Base-by-base conservation (phyloP, 208 protist species). In the Wallacemonas sp. region DNA sequence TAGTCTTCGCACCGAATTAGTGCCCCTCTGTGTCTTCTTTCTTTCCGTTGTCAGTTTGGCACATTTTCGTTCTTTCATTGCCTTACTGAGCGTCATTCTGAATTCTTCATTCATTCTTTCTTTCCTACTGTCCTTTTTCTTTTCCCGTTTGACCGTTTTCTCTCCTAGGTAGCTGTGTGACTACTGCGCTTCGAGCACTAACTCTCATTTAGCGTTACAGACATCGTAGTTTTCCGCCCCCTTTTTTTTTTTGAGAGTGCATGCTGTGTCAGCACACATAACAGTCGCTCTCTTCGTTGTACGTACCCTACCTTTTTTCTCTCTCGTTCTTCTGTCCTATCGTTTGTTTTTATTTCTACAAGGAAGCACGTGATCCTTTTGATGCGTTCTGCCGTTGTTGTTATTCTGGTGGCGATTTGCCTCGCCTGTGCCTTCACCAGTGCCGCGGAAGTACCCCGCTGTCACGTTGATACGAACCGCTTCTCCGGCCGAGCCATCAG, bases 381-480 rank as follows among this genome's bases (percentile, higher is more conserved):
- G 54, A 17, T 31, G 60, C 11, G 3, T 38, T 4, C 17, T 26
- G n/a, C 9, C 3, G n/a, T 27, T 22, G 31, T 41, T 46, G 39
- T 58, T 38, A 28, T 72, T 27, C 17, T 15, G 27, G 24, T 54
- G 38, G 24, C 17, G 38, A 33, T 47, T 38, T 2, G 8, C 38
- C 41, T 49, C 17, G 44, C 19, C 17, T 49, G 28, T 22, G 34
- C 42, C 12, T 26, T 55, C 46, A 28, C 51, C 24, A 5, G 28
- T 38, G 31, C 26, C 19, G 4, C 63, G 17, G 59, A 64, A 44
- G 41, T 56, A 1, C 55, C 65, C 2, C 71, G 67, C 24, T 88
- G 82, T 61, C 77, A 85, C 51, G 68, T 80, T 15, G 72, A 80
- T 55, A 65, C 56, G 27, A 79, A 82, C 30, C 72, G 71, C 12